Base-by-base conservation (phyloP, 495 filamentous ascomycete species). In the Xylaria curta region DNA sequence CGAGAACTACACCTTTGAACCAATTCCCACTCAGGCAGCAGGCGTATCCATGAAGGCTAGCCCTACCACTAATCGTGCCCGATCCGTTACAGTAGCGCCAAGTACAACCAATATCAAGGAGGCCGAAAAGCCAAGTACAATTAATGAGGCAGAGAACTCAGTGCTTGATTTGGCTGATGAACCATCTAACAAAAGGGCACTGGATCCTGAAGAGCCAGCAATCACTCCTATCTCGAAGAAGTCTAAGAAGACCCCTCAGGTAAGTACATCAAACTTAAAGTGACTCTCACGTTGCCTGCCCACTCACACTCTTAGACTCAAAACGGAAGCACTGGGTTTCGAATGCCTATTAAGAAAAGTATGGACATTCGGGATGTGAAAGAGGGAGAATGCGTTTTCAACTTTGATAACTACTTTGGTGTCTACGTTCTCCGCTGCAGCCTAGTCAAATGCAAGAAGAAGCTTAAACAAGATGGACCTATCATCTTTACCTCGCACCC, bases 391-490 rank as follows among this genome's bases (percentile, higher is more conserved):
- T 69, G 66, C 54, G 24, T 69, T 6, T 69, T 69, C 54, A 59
- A 40, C 24, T 47, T 31, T 53, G 42, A 44, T 24, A 26, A 24
- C 66, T 60, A 47, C 26, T 13, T 7, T 21, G 66, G 54, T 19
- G 33, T 69, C 28, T 69, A 59, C 40, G 21, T 69, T 7, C 66
- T 69, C 38, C 66, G 66, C 54, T 69, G 66, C 66, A 69, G 24
- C n/a, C 4, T 28, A 2, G 17, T 33, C 4, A 69, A 61, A 17
- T 69, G 66, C 54, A 69, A 47, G 54, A 69, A 49, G 28, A 51
- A 9, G 17, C 53, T 69, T 2, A 54, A 40, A 19, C 36, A 47
- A 46, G 66, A 69, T 1, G 66, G 38, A 0, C 49, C 49, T 24
- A 61, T 44, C 0, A 26, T 61, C 7, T 69, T 69, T 19, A 69